phyloP scores from a whole-genome alignment of 2,329 filamentous ascomycete species.

The Helicocarpus griseus region DNA sequence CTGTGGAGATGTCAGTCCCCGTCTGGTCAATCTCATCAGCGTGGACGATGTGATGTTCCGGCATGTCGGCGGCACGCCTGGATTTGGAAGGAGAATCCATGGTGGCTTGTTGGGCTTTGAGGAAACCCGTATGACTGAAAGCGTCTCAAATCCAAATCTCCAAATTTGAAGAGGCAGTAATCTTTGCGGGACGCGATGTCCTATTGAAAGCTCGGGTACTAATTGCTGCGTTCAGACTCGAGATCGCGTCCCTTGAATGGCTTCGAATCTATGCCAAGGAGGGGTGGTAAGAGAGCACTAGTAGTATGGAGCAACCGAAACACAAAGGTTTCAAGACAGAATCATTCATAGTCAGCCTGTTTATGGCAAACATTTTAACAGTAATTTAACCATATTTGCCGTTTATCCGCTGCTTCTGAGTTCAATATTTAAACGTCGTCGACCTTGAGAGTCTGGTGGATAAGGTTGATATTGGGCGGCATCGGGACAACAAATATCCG shows the following conservation, averaged over 20 bases:
- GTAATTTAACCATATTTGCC: background rate
- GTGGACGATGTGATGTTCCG: conserved; percentile 35
- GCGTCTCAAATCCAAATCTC: background rate
- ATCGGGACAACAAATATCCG: background rate
- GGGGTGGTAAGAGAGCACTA: background rate
- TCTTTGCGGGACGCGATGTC: background rate
- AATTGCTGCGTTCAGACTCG: background rate
- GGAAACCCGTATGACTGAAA: background rate
- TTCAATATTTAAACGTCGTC: background rate
- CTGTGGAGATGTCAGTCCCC: conserved; percentile 36
- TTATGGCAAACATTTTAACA: background rate
- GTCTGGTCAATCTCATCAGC: conserved; percentile 42
- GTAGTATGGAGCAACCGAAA: background rate
- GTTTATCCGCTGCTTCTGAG: background rate
- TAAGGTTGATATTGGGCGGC: background rate
- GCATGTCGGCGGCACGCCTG: conserved; percentile 11
- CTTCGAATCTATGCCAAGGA: background rate
- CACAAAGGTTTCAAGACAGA: background rate
- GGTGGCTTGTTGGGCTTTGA: background rate
- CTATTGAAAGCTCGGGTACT: background rate
- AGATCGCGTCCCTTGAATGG: background rate
- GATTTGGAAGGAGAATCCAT: conserved; percentile 3
- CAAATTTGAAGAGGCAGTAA: background rate
- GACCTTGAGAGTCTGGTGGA: background rate
- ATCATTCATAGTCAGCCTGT: background rate